Evolutionary conservation across 2,329 filamentous ascomycete genomes (phyloP).

Genomic region (Metarhizium rileyi): DNA sequence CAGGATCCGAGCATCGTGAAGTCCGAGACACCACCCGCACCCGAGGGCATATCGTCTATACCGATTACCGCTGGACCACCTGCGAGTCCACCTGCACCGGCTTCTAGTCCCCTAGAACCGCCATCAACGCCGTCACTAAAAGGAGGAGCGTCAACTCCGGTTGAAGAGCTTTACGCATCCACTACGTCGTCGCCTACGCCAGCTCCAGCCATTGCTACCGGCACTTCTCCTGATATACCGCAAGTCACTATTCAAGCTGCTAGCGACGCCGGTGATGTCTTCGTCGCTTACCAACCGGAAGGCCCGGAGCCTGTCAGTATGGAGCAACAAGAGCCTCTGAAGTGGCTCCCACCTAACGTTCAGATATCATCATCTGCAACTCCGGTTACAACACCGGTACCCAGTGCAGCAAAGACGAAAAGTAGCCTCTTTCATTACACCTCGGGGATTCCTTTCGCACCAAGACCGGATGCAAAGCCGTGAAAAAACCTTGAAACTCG

Average conservation of each 20-base stretch:
- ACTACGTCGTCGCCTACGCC: constrained; percentile 12
- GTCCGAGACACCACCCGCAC: background rate
- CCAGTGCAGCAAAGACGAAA: constrained; percentile 24
- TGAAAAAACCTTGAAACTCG: background rate
- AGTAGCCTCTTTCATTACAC: constrained; percentile 27
- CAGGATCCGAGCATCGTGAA: background rate
- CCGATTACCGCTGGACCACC: background rate
- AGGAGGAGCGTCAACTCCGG: constrained; percentile 16
- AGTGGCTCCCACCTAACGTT: constrained; percentile 43
- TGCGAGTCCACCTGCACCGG: background rate
- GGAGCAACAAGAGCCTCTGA: constrained; percentile 30
- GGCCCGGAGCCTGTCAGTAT: constrained; percentile 33
- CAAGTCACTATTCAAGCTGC: constrained; percentile 18
- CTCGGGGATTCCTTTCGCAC: constrained; percentile 39
- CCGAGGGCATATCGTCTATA: background rate
- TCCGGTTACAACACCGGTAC: constrained; percentile 20
- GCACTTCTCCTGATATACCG: constrained; percentile 21
- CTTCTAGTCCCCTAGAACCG: constrained; percentile 10
- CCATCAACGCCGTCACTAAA: constrained; percentile 15
- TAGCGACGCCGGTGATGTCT: constrained; percentile 27
- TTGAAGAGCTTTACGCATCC: constrained; percentile 15
- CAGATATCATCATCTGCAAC: constrained; percentile 24
- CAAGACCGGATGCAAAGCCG: constrained; percentile 11
- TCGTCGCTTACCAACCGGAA: constrained; percentile 47
- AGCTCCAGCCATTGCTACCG: constrained; percentile 13